Percentiles rank a stretch among this genome's conserved stretches.
Evolutionary conservation across 1,139 yeast genomes (phyloP).

Genomic region (Blastobotrys buckinghamii): DNA sequence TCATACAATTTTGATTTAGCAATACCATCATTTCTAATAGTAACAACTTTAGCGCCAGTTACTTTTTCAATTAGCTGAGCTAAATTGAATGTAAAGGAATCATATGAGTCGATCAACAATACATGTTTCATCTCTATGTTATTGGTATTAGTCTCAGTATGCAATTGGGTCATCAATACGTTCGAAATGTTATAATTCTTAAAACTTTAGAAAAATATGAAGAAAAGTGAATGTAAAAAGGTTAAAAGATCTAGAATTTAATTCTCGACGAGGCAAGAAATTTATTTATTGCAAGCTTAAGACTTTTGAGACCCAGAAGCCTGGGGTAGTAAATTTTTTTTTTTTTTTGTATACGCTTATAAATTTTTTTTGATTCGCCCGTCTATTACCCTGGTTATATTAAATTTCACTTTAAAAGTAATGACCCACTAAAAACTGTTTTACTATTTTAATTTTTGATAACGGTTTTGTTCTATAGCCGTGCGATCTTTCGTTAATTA

Average conservation of each 20-base stretch:
- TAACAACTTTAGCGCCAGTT: conserved; percentile 51
- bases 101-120: conserved; percentile 85
- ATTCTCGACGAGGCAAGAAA: background rate
- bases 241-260: background rate
- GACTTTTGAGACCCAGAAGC: too few relatives aligned
- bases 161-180: too few relatives aligned
- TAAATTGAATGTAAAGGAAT: conserved; percentile 86
- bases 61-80: conserved; percentile 54
- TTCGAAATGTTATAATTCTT: too few relatives aligned
- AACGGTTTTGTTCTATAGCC: too few relatives aligned
- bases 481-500: too few relatives aligned
- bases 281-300: too few relatives aligned
- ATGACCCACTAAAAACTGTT: too few relatives aligned
- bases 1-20: conserved; percentile 39
- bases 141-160: too few relatives aligned
- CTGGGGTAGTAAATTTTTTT: background rate
- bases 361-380: background rate
- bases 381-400: background rate
- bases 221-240: background rate
- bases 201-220: background rate
- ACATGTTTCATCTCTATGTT: conserved; percentile 29
- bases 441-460: too few relatives aligned
- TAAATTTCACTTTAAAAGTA: too few relatives aligned
- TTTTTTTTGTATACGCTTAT: background rate
- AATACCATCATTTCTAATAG: conserved; percentile 72